phyloP scores from a whole-genome alignment of 78 protist species.

The Diacronema lutheri region DNA sequence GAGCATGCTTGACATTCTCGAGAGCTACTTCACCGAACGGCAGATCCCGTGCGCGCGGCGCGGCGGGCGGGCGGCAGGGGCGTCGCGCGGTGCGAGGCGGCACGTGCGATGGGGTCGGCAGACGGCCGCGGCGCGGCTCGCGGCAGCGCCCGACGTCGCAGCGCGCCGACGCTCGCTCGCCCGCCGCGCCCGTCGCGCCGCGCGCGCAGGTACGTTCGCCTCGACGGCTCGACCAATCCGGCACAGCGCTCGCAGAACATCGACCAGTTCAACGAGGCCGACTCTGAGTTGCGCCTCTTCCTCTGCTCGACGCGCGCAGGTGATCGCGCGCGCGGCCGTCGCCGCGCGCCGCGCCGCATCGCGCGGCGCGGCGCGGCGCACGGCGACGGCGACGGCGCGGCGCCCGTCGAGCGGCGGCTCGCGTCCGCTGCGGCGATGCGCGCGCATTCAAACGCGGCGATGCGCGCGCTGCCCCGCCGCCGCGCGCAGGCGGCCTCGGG shows the following conservation, averaged over 20 bases:
- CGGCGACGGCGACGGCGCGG: no score
- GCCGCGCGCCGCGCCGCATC: slow-evolving; percentile 24
- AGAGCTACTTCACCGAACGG: slow-evolving; percentile 34
- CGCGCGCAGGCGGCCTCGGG: slow-evolving; percentile 56
- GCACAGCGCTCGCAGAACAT: slow-evolving; percentile 39
- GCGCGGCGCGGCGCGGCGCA: no score
- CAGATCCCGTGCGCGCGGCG: slow-evolving; percentile 30
- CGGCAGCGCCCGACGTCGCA: no score
- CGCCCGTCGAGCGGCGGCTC: no score
- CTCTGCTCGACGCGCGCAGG: slow-evolving; percentile 68
- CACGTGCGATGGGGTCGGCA: no score
- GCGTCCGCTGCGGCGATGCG: no score
- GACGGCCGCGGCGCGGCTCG: no score
- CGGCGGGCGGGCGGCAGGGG: background rate
- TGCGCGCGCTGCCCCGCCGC: no score
- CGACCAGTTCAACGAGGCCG: slow-evolving; percentile 41
- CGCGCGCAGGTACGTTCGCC: slow-evolving; percentile 3
- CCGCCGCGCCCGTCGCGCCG: no score
- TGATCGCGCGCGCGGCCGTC: background rate
- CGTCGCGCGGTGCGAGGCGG: no score
- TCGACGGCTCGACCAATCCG: slow-evolving; percentile 62
- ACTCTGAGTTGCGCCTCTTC: slow-evolving; percentile 33
- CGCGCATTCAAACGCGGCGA: no score
- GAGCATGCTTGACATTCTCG: slow-evolving; percentile 56
- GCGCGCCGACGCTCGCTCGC: no score